Conservation (phyloP, 2,329 filamentous ascomycete species). For the Ceratocystis cacaofunesta region DNA sequence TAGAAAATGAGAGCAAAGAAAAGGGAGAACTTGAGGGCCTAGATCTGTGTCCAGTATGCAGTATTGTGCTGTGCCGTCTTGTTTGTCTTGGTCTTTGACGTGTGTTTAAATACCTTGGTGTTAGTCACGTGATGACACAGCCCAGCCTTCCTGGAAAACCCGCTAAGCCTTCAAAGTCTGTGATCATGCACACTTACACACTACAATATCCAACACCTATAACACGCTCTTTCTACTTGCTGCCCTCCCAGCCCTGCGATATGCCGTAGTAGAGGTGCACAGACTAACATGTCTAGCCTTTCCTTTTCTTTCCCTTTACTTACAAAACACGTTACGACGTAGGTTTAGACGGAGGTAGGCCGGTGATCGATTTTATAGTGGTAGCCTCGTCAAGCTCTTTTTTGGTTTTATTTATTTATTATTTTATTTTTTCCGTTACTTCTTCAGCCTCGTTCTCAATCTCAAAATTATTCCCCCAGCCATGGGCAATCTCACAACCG, state of each 20-base stretch:
- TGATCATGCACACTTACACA: too few relatives aligned
- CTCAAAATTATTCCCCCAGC: background rate
- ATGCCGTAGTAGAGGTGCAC: background rate
- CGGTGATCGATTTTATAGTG: background rate
- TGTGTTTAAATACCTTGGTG: too few relatives aligned
- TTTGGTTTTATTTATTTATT: background rate
- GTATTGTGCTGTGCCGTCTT: too few relatives aligned
- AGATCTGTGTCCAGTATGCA: too few relatives aligned
- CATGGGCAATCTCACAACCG: conserved; percentile 15
- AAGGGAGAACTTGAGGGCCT: too few relatives aligned
- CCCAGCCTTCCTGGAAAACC: too few relatives aligned
- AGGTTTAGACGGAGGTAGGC: background rate
- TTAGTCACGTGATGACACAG: too few relatives aligned
- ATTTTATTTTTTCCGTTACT: background rate
- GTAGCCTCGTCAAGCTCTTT: background rate
- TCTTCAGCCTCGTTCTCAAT: background rate
- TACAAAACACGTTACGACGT: too few relatives aligned
- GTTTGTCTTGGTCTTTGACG: too few relatives aligned
- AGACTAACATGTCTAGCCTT: background rate
- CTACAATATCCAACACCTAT: background rate
- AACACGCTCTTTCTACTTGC: background rate
- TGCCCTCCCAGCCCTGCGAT: background rate
- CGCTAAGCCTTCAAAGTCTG: too few relatives aligned
- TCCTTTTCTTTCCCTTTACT: background rate
- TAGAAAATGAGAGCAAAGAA: too few relatives aligned